Percentiles rank a stretch among this genome's conserved stretches.
Evolutionary conservation across 148 eudicot species (phyloP).

Genomic region (Diospyros kaki): DNA sequence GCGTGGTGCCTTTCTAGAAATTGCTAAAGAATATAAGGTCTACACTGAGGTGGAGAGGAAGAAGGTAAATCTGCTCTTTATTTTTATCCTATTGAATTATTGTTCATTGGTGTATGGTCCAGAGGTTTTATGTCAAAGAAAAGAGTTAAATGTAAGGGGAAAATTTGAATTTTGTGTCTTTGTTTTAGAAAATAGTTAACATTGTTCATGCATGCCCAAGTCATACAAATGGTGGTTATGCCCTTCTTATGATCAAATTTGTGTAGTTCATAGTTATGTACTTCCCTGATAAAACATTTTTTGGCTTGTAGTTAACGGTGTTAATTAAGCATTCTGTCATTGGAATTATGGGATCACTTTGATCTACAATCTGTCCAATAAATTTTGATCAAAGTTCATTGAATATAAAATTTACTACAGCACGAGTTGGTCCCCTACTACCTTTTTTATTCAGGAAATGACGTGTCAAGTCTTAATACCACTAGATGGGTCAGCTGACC

Average conservation of each 20-base stretch:
- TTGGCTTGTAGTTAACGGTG: not conserved
- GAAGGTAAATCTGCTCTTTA: conserved; percentile 39
- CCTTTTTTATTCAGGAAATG: no score
- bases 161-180: not conserved
- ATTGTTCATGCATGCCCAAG: not conserved
- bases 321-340: not conserved
- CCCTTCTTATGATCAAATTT: not conserved
- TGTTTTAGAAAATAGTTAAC: not conserved
- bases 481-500: no score
- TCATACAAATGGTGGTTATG: not conserved
- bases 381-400: not conserved
- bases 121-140: not conserved
- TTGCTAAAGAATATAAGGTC: conserved; percentile 70
- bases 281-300: not conserved
- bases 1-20: conserved; percentile 64
- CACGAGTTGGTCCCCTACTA: no score
- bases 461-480: no score
- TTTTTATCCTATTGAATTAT: not conserved
- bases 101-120: not conserved
- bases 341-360: not conserved
- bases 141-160: not conserved
- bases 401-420: no score
- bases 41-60: conserved; percentile 75
- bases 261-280: not conserved
- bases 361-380: not conserved